A percentile compares a stretch with the other conserved stretches of the same genome.
These are phyloP conservation scores for Huntiella moniliformis DNA, from an alignment of 2,329 filamentous ascomycete genomes.

Conservation along the genomic window DNA sequence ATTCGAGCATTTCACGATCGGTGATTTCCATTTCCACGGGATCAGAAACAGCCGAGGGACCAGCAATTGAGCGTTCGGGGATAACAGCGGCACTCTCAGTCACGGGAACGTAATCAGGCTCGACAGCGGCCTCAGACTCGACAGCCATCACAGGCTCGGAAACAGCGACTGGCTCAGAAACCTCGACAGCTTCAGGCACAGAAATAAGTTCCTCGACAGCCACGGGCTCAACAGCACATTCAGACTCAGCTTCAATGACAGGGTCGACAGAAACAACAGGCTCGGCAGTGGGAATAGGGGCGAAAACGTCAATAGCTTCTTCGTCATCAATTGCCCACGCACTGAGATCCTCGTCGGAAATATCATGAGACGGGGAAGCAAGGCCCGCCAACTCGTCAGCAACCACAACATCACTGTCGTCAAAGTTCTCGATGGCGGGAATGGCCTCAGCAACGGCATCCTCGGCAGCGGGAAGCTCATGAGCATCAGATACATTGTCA, in stretches of 20 bases:
- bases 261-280: neutral
- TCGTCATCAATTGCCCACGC: neutral
- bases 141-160: neutral
- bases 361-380: neutral
- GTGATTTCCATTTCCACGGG: conserved; percentile 3
- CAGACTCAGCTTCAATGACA: neutral
- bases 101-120: neutral
- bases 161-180: neutral
- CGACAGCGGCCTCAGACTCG: neutral
- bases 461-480: neutral
- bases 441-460: neutral
- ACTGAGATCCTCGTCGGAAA: neutral
- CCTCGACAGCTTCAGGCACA: conserved; percentile 4
- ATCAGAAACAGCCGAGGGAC: neutral
- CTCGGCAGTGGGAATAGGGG: neutral
- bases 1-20: conserved; percentile 6
- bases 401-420: neutral
- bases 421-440: neutral
- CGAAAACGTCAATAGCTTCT: neutral
- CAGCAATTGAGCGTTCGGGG: neutral
- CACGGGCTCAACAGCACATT: neutral
- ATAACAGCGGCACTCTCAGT: neutral
- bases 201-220: neutral
- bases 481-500: too few species aligned
- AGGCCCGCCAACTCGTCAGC: neutral